phyloP scores from a whole-genome alignment of 75 land plant genomes.

The Picea glauca region DNA sequence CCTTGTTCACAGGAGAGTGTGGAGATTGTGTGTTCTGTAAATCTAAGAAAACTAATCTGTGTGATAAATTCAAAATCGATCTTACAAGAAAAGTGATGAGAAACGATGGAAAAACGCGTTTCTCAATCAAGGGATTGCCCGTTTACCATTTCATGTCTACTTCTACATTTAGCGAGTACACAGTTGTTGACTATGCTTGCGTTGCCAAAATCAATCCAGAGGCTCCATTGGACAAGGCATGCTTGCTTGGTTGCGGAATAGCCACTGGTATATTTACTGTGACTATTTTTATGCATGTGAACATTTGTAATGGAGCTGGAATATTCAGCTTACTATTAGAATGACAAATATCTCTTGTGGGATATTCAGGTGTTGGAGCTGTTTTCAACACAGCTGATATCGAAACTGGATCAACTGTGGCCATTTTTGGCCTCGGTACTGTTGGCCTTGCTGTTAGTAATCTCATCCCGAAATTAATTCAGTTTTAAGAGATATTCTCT shows the following conservation, averaged over 20 bases:
- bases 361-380: constrained; percentile 66
- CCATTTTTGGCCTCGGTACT: constrained; percentile 84
- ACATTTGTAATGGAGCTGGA: background rate
- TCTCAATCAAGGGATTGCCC: constrained; percentile 32
- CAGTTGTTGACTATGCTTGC: constrained; percentile 72
- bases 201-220: constrained; percentile 59
- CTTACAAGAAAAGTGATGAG: constrained; percentile 43
- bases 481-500: background rate
- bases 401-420: constrained; percentile 63
- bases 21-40: constrained; percentile 3
- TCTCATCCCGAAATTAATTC: background rate
- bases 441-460: constrained; percentile 77
- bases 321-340: background rate
- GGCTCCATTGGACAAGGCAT: constrained; percentile 58
- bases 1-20: background rate
- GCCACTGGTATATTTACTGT: constrained; percentile 63
- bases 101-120: constrained; percentile 42
- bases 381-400: constrained; percentile 81
- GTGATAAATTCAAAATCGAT: constrained; percentile 40
- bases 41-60: constrained; percentile 58
- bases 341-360: background rate
- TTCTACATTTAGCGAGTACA: constrained; percentile 90
- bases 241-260: constrained; percentile 72
- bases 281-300: no score
- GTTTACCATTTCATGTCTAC: constrained; percentile 66